Evolutionary conservation across 306 rosid genomes (phyloP).

Genomic region (Acacia confusa): DNA sequence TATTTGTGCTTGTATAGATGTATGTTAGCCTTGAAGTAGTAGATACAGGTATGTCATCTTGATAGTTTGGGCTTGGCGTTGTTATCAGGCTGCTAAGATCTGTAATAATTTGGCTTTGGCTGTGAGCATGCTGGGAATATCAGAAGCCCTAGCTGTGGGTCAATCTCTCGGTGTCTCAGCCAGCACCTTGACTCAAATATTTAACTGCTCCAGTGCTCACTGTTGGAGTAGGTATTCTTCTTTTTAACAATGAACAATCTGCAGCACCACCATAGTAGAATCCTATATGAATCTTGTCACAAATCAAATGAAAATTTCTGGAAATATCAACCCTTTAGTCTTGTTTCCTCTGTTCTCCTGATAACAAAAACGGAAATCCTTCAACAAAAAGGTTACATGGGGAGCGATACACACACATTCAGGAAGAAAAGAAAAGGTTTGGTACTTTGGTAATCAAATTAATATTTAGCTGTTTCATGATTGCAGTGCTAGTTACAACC

Average conservation of each 20-base stretch:
- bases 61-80: constrained; percentile 15
- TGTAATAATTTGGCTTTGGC: constrained; percentile 95
- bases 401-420: not conserved
- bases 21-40: not conserved
- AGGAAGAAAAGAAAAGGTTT: not conserved
- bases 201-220: constrained; percentile 91
- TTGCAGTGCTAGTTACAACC: constrained; percentile 88
- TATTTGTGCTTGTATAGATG: not conserved
- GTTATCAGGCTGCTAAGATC: constrained; percentile 82
- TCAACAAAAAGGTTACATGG: not conserved
- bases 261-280: not conserved
- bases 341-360: constrained; percentile 9
- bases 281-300: constrained; percentile 1
- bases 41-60: constrained; percentile 1
- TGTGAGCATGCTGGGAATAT: constrained; percentile 93
- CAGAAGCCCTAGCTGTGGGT: constrained; percentile 93
- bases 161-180: constrained; percentile 86
- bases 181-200: constrained; percentile 70
- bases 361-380: constrained; percentile 6
- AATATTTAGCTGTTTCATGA: constrained; percentile 20
- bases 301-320: not conserved
- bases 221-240: constrained; percentile 94
- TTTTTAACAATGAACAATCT: constrained; percentile 1
- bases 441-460: constrained; percentile 13
- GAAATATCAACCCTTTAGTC: not conserved